phyloP scores from a whole-genome alignment of 148 eudicot species.

The Camellia granthamiana region DNA sequence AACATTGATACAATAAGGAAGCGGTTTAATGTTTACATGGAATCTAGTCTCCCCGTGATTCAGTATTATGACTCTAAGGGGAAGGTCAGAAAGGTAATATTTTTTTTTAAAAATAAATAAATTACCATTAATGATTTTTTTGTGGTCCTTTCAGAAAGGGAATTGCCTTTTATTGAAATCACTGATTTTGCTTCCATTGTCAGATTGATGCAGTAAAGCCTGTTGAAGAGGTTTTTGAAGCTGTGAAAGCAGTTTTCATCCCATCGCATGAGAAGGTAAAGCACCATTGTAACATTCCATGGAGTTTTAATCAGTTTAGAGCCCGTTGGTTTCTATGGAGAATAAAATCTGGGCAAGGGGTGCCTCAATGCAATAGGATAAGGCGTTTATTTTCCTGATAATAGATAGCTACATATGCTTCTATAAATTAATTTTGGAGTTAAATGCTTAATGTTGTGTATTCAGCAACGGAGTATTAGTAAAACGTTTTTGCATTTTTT shows the following conservation, averaged over 20 bases:
- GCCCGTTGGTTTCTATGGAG: conserved; percentile 12
- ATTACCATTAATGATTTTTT: background rate
- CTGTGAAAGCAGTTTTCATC: conserved; percentile 53
- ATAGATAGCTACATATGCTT: background rate
- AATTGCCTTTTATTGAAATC: background rate
- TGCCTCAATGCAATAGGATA: conserved; percentile 5
- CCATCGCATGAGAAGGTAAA: conserved; percentile 50
- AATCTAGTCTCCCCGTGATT: conserved; percentile 72
- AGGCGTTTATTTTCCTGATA: background rate
- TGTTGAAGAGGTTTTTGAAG: conserved; percentile 65
- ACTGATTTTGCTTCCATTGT: conserved; percentile 15
- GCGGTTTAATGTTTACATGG: conserved; percentile 61
- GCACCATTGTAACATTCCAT: conserved; percentile 3
- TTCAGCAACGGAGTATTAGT: background rate
- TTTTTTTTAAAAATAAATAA: no score
- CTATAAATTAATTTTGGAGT: background rate
- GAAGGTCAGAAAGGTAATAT: conserved; percentile 60
- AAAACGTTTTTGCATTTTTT: background rate
- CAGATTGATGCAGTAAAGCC: conserved; percentile 78
- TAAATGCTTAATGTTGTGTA: background rate
- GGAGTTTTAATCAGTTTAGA: conserved; percentile 10
- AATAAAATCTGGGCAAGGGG: conserved; percentile 9
- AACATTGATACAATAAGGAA: conserved; percentile 61
- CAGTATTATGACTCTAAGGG: conserved; percentile 53
- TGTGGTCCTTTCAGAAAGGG: background rate